Evolutionary conservation across 345 rosid species (phyloP).

Genomic region (Citropsis articulata): DNA sequence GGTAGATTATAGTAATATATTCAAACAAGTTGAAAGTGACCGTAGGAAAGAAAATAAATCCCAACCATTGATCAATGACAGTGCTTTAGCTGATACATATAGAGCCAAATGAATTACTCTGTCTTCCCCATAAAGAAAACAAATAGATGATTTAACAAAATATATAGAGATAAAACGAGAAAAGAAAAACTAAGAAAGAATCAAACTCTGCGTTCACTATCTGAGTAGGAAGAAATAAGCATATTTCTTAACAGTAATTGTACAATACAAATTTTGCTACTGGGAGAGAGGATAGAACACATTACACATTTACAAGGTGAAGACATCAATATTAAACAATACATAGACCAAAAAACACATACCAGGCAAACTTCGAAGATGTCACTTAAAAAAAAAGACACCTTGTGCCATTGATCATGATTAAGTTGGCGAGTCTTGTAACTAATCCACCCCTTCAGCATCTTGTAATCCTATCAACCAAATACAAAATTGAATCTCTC

Average conservation of each 20-base stretch:
- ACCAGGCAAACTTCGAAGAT: slow-evolving; percentile 24
- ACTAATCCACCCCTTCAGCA: background rate
- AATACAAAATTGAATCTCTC: slow-evolving; percentile 1
- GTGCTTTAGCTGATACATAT: background rate
- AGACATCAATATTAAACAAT: slow-evolving; percentile 12
- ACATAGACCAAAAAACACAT: background rate
- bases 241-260: slow-evolving; percentile 2
- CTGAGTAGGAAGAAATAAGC: background rate
- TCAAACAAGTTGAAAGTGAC: background rate
- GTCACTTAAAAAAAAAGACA: slow-evolving; percentile 36
- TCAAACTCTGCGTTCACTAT: background rate
- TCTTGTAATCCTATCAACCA: slow-evolving; percentile 10
- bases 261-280: background rate
- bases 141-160: background rate
- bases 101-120: too few relatives aligned
- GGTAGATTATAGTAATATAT: background rate
- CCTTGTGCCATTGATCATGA: slow-evolving; percentile 15
- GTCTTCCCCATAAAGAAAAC: background rate
- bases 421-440: background rate
- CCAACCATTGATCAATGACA: too few relatives aligned
- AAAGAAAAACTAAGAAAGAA: background rate
- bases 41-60: background rate
- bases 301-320: slow-evolving; percentile 19
- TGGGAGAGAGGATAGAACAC: background rate
- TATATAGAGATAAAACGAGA: background rate